phyloP scores from a whole-genome alignment of 495 filamentous ascomycete genomes.

The Podospora didyma region DNA sequence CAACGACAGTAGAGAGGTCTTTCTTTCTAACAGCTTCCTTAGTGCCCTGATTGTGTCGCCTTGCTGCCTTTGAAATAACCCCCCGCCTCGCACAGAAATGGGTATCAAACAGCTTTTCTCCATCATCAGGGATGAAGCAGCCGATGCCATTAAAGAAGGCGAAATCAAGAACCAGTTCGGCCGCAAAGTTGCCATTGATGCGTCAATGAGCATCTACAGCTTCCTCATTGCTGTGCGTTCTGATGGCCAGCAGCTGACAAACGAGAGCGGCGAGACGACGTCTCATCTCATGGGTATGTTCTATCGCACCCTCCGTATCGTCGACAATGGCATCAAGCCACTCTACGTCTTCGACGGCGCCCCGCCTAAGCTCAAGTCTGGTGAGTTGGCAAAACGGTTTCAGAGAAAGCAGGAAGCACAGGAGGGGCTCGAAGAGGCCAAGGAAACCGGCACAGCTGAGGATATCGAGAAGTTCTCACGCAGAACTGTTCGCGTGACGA shows the following conservation, averaged over 20 bases:
- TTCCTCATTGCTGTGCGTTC: constrained; percentile 97
- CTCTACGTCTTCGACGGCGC: constrained; percentile 97
- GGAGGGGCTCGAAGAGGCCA: constrained; percentile 87
- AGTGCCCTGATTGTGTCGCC: too few species aligned
- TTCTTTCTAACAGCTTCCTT: too few species aligned
- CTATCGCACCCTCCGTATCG: constrained; percentile 95
- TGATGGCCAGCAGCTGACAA: constrained; percentile 92
- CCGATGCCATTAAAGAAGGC: constrained; percentile 89
- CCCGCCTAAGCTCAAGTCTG: constrained; percentile 93
- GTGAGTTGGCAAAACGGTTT: constrained; percentile 89
- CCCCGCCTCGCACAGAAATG: too few species aligned
- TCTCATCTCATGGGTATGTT: constrained; percentile 99
- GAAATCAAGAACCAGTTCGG: constrained; percentile 99
- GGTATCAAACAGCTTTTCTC: constrained; percentile 88
- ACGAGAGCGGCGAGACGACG: constrained; percentile 89
- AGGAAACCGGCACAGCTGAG: constrained; percentile 94
- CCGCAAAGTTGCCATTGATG: constrained; percentile 91
- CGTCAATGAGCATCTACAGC: constrained; percentile 98
- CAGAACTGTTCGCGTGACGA: constrained; percentile 88
- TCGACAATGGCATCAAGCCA: constrained; percentile 98
- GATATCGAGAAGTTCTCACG: constrained; percentile 98
- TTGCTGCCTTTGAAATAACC: too few species aligned
- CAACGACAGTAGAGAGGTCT: too few species aligned
- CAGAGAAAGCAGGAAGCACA: constrained; percentile 85
- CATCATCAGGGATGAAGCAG: constrained; percentile 86